Base-by-base conservation (phyloP, 345 rosid genomes). In the Syzygium oleosum region DNA sequence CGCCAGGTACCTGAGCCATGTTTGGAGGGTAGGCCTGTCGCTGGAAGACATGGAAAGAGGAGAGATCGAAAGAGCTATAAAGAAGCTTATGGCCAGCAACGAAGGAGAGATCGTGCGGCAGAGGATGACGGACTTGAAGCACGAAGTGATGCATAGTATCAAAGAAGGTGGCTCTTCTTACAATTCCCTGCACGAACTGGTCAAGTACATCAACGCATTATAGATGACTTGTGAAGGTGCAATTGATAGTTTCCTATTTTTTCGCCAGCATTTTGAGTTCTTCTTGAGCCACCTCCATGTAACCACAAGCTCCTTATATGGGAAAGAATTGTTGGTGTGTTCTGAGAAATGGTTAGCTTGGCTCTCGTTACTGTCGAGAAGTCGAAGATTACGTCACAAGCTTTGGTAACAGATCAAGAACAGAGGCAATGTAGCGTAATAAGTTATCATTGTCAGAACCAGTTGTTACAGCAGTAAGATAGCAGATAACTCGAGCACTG, bases 1-100 rank as follows among this genome's bases (percentile, higher is more conserved):
- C 65, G 80, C 91, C 12, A 85, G 88, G 58, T 87, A 89, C 59
- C 31, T 90, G 12, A 89, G 90, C 43, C 86, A 88, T 3, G 90
- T 87, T 8, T 91, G 93, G 92, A 85, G 21, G 51, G 84, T 89
- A 6, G 94, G 92, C 12, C n/a, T 89, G 87, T 22, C 87, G 84
- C 15, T 86, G 51, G 90, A 88, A 83, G 25, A 65, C 1, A 56
- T 91, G 34, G 90, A 90, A 85, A 89, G 91, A 84, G 87, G 84
- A 22, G 88, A 87, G 56, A 87, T 89, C 41, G 87, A 85, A 31
- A 85, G 53, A 46, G 84, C 84, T 16, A 85, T 87, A 9, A 87
- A 85, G 85, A 90, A 84, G 54, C 86, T 91, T 8, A 85, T 87
- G 88, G 89, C 61, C 46, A 87, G 87, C 9, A 56, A 88, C 38